These are phyloP conservation scores for Paraphoma sp. DNA, from an alignment of 2,329 filamentous ascomycete genomes.

Conservation along the genomic window DNA sequence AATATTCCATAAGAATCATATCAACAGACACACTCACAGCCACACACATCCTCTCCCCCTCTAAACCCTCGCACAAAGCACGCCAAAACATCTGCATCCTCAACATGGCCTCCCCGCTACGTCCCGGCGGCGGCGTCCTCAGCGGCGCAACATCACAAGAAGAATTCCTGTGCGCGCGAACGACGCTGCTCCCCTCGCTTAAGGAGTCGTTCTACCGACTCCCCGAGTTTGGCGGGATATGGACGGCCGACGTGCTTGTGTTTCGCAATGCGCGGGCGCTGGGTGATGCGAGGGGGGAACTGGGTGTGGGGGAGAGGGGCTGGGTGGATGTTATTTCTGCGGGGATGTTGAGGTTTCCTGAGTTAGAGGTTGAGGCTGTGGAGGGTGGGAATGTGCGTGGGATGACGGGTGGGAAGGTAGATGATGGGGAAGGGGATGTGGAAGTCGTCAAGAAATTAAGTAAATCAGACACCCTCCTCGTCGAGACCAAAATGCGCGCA, in stretches of 20 bases:
- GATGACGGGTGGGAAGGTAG: too few species aligned
- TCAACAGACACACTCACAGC: slow-evolving; percentile 62
- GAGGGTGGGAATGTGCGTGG: slow-evolving; percentile 37
- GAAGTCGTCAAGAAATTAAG: slow-evolving; percentile 24
- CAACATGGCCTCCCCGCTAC: slow-evolving; percentile 69
- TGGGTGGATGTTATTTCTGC: slow-evolving; percentile 66
- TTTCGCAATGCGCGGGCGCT: slow-evolving; percentile 53
- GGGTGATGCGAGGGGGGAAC: slow-evolving; percentile 45
- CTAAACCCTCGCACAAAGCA: slow-evolving; percentile 21
- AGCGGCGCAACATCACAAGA: slow-evolving; percentile 67
- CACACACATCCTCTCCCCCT: slow-evolving; percentile 49
- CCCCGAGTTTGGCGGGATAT: slow-evolving; percentile 64
- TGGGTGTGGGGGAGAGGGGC: slow-evolving; percentile 59
- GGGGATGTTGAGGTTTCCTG: slow-evolving; percentile 66
- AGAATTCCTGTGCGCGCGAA: slow-evolving; percentile 67
- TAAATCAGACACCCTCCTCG: slow-evolving; percentile 59
- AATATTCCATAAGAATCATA: slow-evolving; percentile 51
- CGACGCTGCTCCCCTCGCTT: slow-evolving; percentile 65
- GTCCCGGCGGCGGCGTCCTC: slow-evolving; percentile 67
- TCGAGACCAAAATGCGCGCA: slow-evolving; percentile 62
- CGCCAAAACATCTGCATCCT: slow-evolving; percentile 59
- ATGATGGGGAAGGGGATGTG: too few species aligned
- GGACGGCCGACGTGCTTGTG: slow-evolving; percentile 65
- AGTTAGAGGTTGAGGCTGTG: slow-evolving; percentile 54
- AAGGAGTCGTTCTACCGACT: slow-evolving; percentile 66